Evolutionary conservation across 1,139 yeast genomes (phyloP), one percentile per base, ranked within the genome.

Genomic region (Petasospora rhodanensis): DNA sequence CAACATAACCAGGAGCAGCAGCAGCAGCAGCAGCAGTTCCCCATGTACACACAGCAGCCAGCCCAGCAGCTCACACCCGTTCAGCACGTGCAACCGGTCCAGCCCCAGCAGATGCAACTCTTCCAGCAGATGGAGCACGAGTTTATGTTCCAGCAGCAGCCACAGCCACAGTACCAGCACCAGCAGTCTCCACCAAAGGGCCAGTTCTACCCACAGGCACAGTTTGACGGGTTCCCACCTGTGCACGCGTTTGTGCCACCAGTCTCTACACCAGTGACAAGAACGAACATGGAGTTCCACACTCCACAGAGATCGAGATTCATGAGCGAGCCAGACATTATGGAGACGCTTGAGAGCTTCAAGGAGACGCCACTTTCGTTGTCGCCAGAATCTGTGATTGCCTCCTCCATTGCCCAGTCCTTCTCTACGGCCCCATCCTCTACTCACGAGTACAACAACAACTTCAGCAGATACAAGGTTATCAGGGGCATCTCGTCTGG

Each of bases 401-500:
- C 28, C 7, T 26, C 37, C 11, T 28, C 34, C 13, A 20, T 29
- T 12, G 16, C 32, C 2, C 35, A 34, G 14, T 18, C 26, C 2
- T 29, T 30, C 22, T 29, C 42, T 2, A 29, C 36, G 3, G 28
- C 40, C 1, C 32, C 36, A 6, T 29, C 42, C 11, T 31, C 35
- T 7, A 29, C 35, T 2, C 35, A 26, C 8, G 37, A 29, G 9
- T 26, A 12, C 28, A 26, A n/a, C n/a, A n/a, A n/a, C n/a, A 14
- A 12, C 15, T 40, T 39, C 16, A 50, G 48, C 28, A 54, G 64
- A 25, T 72, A 62, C 46, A 59, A 70, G 25, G 68, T 76, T 2
- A 61, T 73, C 14, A 61, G 82, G 41, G 81, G 81, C 7, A 60
- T 73, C 11, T 70, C 75, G 20, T 75, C 79, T 5, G 80, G 81